Percentiles rank a stretch among this genome's conserved stretches.
phyloP scores from a whole-genome alignment of 2,329 filamentous ascomycete genomes.

The Diaporthe amygdali region DNA sequence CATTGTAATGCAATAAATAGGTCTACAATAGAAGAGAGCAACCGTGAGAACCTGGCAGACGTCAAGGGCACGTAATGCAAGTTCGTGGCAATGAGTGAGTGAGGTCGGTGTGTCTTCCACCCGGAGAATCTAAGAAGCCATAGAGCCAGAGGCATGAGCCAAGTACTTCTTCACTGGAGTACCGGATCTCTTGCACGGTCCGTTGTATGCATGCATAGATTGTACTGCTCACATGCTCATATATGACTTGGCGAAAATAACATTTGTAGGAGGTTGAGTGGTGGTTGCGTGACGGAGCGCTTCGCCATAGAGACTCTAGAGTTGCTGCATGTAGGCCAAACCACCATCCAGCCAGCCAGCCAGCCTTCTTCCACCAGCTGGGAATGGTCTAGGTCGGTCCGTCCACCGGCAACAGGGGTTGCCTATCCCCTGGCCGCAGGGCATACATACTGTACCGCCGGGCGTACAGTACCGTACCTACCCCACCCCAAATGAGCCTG shows the following conservation, averaged over 20 bases:
- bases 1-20: background rate
- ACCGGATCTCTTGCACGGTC: background rate
- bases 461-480: background rate
- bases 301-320: too few species aligned
- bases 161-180: background rate
- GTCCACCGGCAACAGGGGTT: background rate
- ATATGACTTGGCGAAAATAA: background rate
- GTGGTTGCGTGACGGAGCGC: background rate
- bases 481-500: background rate
- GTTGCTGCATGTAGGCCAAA: background rate
- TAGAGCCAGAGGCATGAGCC: background rate
- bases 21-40: too few species aligned
- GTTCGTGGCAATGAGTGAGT: background rate
- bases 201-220: background rate
- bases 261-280: background rate
- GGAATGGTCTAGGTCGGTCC: background rate
- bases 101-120: background rate
- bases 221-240: background rate
- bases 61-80: too few species aligned
- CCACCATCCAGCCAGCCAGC: background rate
- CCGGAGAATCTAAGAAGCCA: background rate
- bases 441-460: too few species aligned
- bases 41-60: background rate
- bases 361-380: background rate
- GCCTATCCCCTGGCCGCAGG: background rate